Conservation (phyloP, 2,329 filamentous ascomycete genomes). For the Cladosporium sp. region DNA sequence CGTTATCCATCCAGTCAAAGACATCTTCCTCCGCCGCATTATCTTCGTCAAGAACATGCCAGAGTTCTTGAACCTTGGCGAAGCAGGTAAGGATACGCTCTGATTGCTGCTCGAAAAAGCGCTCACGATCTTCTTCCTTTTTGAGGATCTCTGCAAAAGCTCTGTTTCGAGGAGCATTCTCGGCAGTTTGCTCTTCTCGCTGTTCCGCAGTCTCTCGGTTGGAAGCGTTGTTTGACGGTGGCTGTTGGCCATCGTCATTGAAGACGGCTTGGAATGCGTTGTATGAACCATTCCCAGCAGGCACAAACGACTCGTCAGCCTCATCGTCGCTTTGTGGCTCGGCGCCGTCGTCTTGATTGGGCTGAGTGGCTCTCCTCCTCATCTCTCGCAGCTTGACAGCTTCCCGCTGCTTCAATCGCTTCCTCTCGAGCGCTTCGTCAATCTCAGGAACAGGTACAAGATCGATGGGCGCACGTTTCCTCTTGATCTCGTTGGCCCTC, state of each 20-base stretch:
- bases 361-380: not conserved
- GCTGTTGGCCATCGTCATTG: not conserved
- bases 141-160: conserved; percentile 9
- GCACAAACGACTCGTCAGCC: not conserved
- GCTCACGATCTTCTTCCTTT: conserved; percentile 13
- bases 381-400: not conserved
- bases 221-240: not conserved
- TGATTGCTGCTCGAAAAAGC: conserved; percentile 17
- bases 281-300: not conserved
- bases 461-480: conserved; percentile 2
- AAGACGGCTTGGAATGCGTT: not conserved
- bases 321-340: not conserved
- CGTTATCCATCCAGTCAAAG: conserved; percentile 54
- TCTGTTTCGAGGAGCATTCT: not conserved
- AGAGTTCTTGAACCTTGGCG: conserved; percentile 32
- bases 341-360: not conserved
- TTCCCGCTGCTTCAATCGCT: conserved; percentile 4
- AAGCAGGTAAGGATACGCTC: conserved; percentile 25
- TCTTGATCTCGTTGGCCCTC: conserved; percentile 4
- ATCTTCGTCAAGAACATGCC: conserved; percentile 38
- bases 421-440: conserved; percentile 4
- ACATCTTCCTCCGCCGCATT: conserved; percentile 44
- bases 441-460: conserved; percentile 4
- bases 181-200: not conserved
- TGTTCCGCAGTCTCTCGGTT: not conserved